Conservation (phyloP, 768 basidiomycete genomes). For the Mycena alexandri region DNA sequence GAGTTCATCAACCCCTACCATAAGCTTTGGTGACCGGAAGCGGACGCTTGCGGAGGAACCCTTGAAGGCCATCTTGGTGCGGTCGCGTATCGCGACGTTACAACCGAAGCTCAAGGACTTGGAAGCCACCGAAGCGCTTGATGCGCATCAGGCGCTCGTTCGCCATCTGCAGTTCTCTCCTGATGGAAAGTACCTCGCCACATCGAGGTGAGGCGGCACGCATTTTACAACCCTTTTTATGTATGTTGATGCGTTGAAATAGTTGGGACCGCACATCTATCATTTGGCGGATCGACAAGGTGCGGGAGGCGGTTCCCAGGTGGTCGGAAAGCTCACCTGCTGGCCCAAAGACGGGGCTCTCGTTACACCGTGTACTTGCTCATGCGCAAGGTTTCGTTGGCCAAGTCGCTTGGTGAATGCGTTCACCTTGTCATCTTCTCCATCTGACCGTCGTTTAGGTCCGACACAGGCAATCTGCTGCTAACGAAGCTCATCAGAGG, state of each 20-base stretch:
- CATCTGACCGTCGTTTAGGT: conserved; percentile 54
- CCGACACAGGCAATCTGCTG: conserved; percentile 71
- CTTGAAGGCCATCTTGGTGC: conserved; percentile 50
- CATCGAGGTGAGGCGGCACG: conserved; percentile 65
- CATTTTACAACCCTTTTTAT: neutral
- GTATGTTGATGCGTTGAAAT: conserved; percentile 10
- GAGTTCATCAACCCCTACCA: conserved; percentile 46
- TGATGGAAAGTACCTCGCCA: conserved; percentile 79
- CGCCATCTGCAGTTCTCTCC: conserved; percentile 83
- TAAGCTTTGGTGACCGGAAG: conserved; percentile 42
- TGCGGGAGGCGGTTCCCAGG: conserved; percentile 45
- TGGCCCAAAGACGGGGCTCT: conserved; percentile 63
- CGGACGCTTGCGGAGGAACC: conserved; percentile 48
- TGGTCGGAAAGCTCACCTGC: neutral
- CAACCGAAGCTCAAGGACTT: conserved; percentile 69
- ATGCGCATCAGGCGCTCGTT: conserved; percentile 76
- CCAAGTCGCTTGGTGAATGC: conserved; percentile 77
- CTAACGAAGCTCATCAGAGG: conserved; percentile 75
- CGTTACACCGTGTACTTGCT: conserved; percentile 72
- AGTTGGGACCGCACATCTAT: conserved; percentile 82
- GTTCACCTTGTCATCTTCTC: neutral
- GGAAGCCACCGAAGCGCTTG: conserved; percentile 69
- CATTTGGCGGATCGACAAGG: conserved; percentile 73
- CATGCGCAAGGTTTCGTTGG: conserved; percentile 81
- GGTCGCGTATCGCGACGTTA: conserved; percentile 68